These are phyloP conservation scores for Colletotrichum sp. DNA, from an alignment of 2,329 filamentous ascomycete genomes.

Conservation along the genomic window DNA sequence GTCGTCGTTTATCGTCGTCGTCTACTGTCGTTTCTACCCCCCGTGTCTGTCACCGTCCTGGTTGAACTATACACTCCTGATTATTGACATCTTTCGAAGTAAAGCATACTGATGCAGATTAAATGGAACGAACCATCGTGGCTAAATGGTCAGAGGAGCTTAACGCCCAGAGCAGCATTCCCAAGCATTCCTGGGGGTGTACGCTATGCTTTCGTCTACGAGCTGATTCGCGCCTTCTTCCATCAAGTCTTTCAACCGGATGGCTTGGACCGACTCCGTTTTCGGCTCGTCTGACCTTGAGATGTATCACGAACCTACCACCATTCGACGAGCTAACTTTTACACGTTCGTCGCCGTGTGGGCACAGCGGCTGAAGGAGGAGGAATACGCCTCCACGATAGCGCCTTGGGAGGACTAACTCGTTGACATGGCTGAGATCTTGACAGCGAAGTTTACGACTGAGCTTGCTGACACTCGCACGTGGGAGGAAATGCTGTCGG, in stretches of 20 bases:
- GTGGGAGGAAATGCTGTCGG: not conserved
- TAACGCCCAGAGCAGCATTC: not conserved
- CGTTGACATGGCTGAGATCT: not conserved
- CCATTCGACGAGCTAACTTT: not conserved
- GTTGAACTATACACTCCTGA: no score
- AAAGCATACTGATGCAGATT: not conserved
- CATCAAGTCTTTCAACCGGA: not conserved
- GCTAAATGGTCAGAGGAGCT: not conserved
- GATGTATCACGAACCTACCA: not conserved
- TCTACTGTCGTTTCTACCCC: no score
- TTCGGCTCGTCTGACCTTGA: not conserved
- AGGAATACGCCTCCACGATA: not conserved
- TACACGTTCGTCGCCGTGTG: not conserved
- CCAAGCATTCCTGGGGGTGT: no score
- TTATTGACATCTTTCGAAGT: not conserved
- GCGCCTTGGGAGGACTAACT: not conserved
- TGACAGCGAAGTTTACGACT: not conserved
- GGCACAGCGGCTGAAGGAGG: not conserved
- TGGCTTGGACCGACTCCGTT: not conserved
- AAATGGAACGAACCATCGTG: not conserved
- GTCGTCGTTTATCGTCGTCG: no score
- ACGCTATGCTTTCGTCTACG: no score
- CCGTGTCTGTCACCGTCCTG: no score
- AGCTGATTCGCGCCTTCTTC: no score
- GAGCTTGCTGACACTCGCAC: not conserved